phyloP scores from a whole-genome alignment of 2,329 filamentous ascomycete genomes.

The Amphichorda felina region DNA sequence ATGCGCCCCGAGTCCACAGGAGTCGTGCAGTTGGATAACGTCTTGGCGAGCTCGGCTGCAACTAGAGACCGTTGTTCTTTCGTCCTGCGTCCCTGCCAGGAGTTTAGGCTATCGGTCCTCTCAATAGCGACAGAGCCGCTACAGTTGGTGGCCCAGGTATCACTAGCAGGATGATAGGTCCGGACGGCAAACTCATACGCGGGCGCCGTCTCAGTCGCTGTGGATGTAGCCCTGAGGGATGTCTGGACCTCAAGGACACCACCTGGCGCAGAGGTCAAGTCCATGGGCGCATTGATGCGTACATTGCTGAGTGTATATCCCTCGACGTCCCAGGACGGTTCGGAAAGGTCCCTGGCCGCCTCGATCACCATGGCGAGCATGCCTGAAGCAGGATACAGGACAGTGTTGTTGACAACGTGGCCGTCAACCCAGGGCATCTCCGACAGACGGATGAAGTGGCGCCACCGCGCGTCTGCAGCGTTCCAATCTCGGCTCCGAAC shows the following conservation, averaged over 20 bases:
- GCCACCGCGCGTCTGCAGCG: conserved; percentile 5
- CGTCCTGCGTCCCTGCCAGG: background rate
- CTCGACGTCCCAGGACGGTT: background rate
- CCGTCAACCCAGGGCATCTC: conserved; percentile 24
- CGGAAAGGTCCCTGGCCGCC: conserved; percentile 11
- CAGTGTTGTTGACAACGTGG: conserved; percentile 28
- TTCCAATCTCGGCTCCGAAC: background rate
- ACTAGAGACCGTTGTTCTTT: background rate
- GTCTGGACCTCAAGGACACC: background rate
- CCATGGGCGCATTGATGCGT: background rate
- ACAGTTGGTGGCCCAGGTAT: background rate
- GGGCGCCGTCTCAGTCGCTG: background rate
- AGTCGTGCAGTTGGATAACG: background rate
- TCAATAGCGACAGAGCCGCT: background rate
- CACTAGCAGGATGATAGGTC: background rate
- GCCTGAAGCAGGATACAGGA: conserved; percentile 22
- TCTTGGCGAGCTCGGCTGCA: background rate
- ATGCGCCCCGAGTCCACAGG: background rate
- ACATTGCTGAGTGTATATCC: background rate
- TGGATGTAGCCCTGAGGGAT: background rate
- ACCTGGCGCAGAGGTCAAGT: background rate
- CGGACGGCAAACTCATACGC: background rate
- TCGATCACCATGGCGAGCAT: conserved; percentile 17
- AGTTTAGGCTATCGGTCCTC: background rate
- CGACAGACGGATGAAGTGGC: conserved; percentile 7